phyloP scores from a whole-genome alignment of 352 stramenopile genomes.

The Pythium volutum region DNA sequence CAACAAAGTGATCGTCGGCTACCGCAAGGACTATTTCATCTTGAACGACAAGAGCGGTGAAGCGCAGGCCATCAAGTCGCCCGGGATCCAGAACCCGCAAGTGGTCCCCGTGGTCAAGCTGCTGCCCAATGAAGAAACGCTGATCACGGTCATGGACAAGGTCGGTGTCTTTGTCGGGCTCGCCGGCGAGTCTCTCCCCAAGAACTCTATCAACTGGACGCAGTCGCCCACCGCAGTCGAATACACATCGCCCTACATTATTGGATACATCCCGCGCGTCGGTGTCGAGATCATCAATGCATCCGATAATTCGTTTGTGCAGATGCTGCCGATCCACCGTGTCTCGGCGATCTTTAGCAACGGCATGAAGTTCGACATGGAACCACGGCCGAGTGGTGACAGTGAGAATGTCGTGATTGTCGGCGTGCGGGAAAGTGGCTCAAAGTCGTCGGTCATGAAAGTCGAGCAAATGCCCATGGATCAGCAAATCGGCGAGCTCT shows the following conservation, averaged over 20 bases:
- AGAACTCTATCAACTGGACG: slow-evolving; percentile 83
- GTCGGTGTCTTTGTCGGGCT: slow-evolving; percentile 81
- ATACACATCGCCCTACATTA: slow-evolving; percentile 76
- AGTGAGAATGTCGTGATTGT: slow-evolving; percentile 79
- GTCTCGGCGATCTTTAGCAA: slow-evolving; percentile 82
- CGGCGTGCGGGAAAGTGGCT: slow-evolving; percentile 57
- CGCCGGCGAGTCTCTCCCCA: slow-evolving; percentile 70
- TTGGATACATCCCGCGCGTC: slow-evolving; percentile 70
- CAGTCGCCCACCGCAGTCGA: slow-evolving; percentile 70
- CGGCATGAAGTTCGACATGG: slow-evolving; percentile 91
- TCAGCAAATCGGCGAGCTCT: slow-evolving; percentile 77
- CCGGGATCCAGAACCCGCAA: slow-evolving; percentile 60
- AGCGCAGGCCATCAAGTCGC: slow-evolving; percentile 63
- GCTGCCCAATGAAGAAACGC: slow-evolving; percentile 80
- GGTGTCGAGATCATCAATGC: slow-evolving; percentile 81
- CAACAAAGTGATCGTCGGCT: slow-evolving; percentile 85
- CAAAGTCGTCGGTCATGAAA: slow-evolving; percentile 78
- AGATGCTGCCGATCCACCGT: slow-evolving; percentile 62
- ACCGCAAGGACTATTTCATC: slow-evolving; percentile 70
- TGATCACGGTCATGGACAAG: slow-evolving; percentile 81
- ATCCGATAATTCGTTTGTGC: slow-evolving; percentile 69
- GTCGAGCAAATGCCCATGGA: slow-evolving; percentile 85
- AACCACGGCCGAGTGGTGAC: slow-evolving; percentile 66
- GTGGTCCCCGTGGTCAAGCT: slow-evolving; percentile 76
- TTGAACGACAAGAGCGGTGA: slow-evolving; percentile 85